phyloP scores from a whole-genome alignment of 805 yeast genomes.

The Candida quercuum region DNA sequence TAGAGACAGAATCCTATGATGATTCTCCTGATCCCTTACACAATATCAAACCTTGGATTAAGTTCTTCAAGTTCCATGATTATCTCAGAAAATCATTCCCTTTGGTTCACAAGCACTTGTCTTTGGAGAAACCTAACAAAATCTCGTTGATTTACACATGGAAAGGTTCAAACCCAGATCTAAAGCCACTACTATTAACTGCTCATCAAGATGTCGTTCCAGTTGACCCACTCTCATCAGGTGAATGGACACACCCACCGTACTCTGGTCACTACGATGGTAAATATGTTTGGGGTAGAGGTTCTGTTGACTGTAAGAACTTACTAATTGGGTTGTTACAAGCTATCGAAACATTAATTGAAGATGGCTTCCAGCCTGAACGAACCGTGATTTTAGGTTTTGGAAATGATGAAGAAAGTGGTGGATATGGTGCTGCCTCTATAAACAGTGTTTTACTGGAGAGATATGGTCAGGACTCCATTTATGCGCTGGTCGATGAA shows the following conservation, averaged over 20 bases:
- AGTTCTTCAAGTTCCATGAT: conserved; percentile 33
- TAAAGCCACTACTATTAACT: conserved; percentile 65
- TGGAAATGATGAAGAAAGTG: conserved; percentile 74
- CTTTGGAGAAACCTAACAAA: conserved; percentile 53
- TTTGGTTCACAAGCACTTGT: conserved; percentile 37
- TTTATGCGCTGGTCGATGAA: conserved; percentile 67
- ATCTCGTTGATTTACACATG: conserved; percentile 61
- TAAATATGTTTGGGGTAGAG: conserved; percentile 64
- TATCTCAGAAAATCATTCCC: conserved; percentile 58
- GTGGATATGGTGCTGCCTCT: conserved; percentile 40
- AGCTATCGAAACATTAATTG: conserved; percentile 49
- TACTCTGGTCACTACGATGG: conserved; percentile 67
- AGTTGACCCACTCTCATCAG: conserved; percentile 49
- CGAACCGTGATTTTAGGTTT: conserved; percentile 61
- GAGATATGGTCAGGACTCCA: conserved; percentile 53
- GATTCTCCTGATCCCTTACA: conserved; percentile 25
- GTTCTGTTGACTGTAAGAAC: conserved; percentile 72
- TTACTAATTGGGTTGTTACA: conserved; percentile 61
- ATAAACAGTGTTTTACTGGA: conserved; percentile 42
- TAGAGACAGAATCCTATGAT: conserved; percentile 62
- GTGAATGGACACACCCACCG: conserved; percentile 66
- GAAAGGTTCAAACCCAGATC: conserved; percentile 44
- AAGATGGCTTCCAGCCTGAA: conserved; percentile 45
- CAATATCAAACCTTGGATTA: conserved; percentile 28
- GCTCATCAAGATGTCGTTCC: conserved; percentile 93